phyloP scores from a whole-genome alignment of 371 early-diverging fungal species.

The Rhizomucor pusillus region DNA sequence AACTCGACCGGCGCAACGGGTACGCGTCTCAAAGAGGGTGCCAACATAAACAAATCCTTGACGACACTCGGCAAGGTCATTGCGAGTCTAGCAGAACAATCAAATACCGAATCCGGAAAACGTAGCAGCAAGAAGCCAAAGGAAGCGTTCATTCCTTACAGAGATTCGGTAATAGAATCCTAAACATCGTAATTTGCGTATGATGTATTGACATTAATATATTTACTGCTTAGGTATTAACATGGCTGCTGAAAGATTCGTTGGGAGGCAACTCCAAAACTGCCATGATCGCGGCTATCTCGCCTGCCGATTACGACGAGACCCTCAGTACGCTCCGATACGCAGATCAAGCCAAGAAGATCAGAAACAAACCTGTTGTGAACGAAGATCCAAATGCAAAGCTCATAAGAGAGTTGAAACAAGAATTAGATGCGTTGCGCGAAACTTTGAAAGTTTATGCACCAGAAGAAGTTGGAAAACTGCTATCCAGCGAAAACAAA shows the following conservation, averaged over 20 bases:
- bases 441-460: conserved; percentile 64
- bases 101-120: conserved; percentile 40
- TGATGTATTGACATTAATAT: too few relatives aligned
- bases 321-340: conserved; percentile 94
- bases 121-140: conserved; percentile 47
- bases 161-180: conserved; percentile 70
- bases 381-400: conserved; percentile 90
- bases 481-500: conserved; percentile 24
- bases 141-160: conserved; percentile 78
- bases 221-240: conserved; percentile 59
- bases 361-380: conserved; percentile 89
- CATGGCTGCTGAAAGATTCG: conserved; percentile 93
- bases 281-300: conserved; percentile 89
- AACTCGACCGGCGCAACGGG: conserved; percentile 96
- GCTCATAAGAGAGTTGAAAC: conserved; percentile 83
- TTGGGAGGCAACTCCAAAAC: conserved; percentile 94
- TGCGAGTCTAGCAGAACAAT: conserved; percentile 85
- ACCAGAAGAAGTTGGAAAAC: conserved; percentile 46
- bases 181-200: too few relatives aligned
- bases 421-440: conserved; percentile 74
- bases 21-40: conserved; percentile 95
- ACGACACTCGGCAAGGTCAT: conserved; percentile 98
- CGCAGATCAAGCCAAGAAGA: conserved; percentile 92
- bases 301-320: conserved; percentile 83
- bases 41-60: conserved; percentile 96